Percentiles rank a stretch among this genome's conserved stretches.
Evolutionary conservation across 2,329 filamentous ascomycete species (phyloP).

Genomic region (Fusarium siculi): DNA sequence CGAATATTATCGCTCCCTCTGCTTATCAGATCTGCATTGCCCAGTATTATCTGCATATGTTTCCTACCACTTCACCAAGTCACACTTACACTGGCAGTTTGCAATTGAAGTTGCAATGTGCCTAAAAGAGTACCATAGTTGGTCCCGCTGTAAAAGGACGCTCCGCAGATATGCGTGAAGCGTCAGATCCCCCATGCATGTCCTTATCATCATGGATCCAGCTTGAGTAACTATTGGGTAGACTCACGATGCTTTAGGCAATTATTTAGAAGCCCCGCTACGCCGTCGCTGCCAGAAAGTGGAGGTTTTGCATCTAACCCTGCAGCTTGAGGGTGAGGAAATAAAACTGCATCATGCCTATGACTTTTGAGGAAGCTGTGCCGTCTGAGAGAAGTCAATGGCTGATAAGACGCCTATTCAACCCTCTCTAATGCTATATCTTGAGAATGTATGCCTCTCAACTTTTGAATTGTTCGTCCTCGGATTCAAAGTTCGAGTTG

Average conservation of each 20-base stretch:
- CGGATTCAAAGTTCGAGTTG: neutral
- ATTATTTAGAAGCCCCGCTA: conserved; percentile 10
- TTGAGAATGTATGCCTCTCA: neutral
- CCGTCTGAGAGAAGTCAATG: neutral
- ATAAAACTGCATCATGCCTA: conserved; percentile 8
- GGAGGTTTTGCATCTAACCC: conserved; percentile 17
- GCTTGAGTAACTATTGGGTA: conserved; percentile 28
- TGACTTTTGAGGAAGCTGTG: neutral
- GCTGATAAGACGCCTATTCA: neutral
- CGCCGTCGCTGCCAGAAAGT: conserved; percentile 19
- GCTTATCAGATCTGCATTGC: conserved; percentile 24
- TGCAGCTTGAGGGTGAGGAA: conserved; percentile 14
- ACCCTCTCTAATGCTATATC: neutral
- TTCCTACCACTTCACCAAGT: neutral
- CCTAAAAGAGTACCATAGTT: conserved; percentile 13
- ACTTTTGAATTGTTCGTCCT: neutral
- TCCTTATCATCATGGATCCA: conserved; percentile 40
- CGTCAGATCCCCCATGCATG: conserved; percentile 45
- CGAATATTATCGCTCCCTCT: neutral
- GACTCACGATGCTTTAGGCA: conserved; percentile 21
- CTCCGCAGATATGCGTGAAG: conserved; percentile 39
- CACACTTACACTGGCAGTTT: conserved; percentile 11
- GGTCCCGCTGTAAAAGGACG: conserved; percentile 36
- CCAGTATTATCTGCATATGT: conserved; percentile 7
- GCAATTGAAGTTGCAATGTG: conserved; percentile 3